A percentile compares a stretch with the other conserved stretches of the same genome.
Evolutionary conservation across 1,139 yeast species (phyloP).

Genomic region (Yamadazyma blattariae): DNA sequence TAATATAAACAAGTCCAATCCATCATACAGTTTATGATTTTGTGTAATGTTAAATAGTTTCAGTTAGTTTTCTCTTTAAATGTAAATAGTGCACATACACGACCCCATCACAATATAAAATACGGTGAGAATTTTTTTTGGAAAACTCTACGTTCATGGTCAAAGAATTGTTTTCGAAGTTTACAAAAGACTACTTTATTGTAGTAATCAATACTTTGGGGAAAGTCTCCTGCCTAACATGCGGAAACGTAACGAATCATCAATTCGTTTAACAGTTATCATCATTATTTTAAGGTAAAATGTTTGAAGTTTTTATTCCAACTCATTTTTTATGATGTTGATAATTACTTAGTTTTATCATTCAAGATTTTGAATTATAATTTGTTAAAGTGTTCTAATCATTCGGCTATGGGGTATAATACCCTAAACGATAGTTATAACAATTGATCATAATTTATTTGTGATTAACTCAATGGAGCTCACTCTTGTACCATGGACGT

Average conservation of each 20-base stretch:
- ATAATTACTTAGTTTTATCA: too few species aligned
- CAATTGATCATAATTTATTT: slow-evolving; percentile 48
- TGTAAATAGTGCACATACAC: background rate
- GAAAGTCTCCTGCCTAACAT: slow-evolving; percentile 89
- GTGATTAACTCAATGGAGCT: slow-evolving; percentile 89
- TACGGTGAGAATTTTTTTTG: background rate
- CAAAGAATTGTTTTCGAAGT: slow-evolving; percentile 89
- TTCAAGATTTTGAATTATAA: too few species aligned
- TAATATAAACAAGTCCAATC: slow-evolving; percentile 4
- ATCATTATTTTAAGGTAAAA: too few species aligned
- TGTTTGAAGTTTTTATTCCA: too few species aligned
- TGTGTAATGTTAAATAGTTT: too few species aligned
- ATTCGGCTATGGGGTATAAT: slow-evolving; percentile 64
- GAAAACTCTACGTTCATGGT: slow-evolving; percentile 49
- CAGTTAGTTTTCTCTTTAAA: too few species aligned
- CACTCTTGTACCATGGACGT: slow-evolving; percentile 71
- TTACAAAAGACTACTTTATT: slow-evolving; percentile 42
- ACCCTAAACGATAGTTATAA: slow-evolving; percentile 78
- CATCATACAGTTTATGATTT: too few species aligned
- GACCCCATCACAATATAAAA: slow-evolving; percentile 5
- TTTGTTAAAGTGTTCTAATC: slow-evolving; percentile 6
- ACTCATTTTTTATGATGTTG: too few species aligned
- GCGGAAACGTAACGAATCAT: slow-evolving; percentile 60
- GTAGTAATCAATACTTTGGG: slow-evolving; percentile 63
- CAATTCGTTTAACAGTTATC: slow-evolving; percentile 22